A percentile compares a stretch with the other conserved stretches of the same genome.
These are phyloP conservation scores for Oropetium thomaeum DNA, from an alignment of 176 grass and related monocot species.

Conservation along the genomic window DNA sequence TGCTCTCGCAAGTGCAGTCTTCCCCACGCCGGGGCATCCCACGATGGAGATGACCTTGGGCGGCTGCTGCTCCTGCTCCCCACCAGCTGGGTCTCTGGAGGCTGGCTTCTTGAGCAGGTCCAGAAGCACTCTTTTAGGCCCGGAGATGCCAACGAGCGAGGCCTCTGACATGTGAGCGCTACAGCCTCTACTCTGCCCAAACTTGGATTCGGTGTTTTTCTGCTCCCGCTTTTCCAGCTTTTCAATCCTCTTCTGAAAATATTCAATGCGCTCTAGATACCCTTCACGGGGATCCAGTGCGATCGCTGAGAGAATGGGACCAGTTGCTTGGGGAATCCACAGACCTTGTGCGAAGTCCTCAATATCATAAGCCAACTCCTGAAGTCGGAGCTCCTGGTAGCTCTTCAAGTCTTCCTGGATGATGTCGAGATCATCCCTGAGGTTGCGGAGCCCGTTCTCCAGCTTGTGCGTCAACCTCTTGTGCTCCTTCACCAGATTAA, in stretches of 20 bases:
- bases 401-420: no score
- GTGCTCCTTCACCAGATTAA: no score
- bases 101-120: neutral
- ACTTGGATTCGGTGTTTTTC: no score
- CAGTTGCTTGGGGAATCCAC: neutral
- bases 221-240: neutral
- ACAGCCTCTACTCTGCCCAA: no score
- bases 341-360: neutral
- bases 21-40: slow-evolving; percentile 8
- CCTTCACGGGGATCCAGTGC: neutral
- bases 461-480: no score
- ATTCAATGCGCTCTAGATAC: neutral
- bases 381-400: neutral
- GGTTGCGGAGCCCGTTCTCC: no score
- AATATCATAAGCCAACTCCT: neutral
- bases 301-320: neutral
- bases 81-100: neutral
- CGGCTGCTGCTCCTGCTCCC: neutral
- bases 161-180: neutral
- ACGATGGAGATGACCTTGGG: slow-evolving; percentile 20
- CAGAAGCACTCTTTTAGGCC: neutral
- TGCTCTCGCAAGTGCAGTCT: slow-evolving; percentile 8
- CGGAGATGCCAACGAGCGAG: neutral
- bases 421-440: no score
- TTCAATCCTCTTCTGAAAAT: neutral